Percentiles rank a stretch among this genome's conserved stretches.
Conservation (phyloP, 805 yeast species). For the Candida krabiensis region DNA sequence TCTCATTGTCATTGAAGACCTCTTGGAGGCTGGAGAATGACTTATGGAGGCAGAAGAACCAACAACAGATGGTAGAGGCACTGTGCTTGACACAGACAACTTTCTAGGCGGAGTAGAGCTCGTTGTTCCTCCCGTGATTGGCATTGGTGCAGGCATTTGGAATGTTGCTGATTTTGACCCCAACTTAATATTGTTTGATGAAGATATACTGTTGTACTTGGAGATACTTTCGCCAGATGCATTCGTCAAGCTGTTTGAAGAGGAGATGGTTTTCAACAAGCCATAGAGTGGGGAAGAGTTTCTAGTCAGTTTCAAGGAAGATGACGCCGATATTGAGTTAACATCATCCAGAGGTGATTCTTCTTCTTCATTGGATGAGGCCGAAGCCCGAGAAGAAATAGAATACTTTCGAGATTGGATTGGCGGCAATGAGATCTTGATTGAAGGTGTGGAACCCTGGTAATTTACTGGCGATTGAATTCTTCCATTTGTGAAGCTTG, state of each 20-base stretch:
- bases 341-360: slow-evolving; percentile 13
- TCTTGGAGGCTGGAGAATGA: slow-evolving; percentile 29
- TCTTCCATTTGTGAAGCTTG: slow-evolving; percentile 2
- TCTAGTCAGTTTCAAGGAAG: slow-evolving; percentile 16
- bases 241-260: slow-evolving; percentile 7
- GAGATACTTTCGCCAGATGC: slow-evolving; percentile 6
- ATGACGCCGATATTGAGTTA: slow-evolving; percentile 15
- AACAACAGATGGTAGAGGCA: slow-evolving; percentile 4
- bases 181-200: slow-evolving; percentile 2
- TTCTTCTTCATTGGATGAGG: slow-evolving; percentile 9
- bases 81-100: slow-evolving; percentile 1
- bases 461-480: slow-evolving; percentile 6
- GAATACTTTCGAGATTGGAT: slow-evolving; percentile 20
- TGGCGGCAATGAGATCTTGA: slow-evolving; percentile 15
- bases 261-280: slow-evolving; percentile 6
- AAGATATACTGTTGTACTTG: background rate
- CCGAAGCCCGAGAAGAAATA: slow-evolving; percentile 15
- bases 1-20: slow-evolving; percentile 33
- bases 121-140: slow-evolving; percentile 4
- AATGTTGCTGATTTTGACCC: slow-evolving; percentile 12
- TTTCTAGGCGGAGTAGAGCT: slow-evolving; percentile 14
- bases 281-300: slow-evolving; percentile 21
- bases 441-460: slow-evolving; percentile 3
- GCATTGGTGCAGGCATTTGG: slow-evolving; percentile 2
- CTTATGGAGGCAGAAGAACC: slow-evolving; percentile 6